These are phyloP conservation scores for Ceratocystis destructans DNA, from an alignment of 2,329 filamentous ascomycete species.

Conservation along the genomic window DNA sequence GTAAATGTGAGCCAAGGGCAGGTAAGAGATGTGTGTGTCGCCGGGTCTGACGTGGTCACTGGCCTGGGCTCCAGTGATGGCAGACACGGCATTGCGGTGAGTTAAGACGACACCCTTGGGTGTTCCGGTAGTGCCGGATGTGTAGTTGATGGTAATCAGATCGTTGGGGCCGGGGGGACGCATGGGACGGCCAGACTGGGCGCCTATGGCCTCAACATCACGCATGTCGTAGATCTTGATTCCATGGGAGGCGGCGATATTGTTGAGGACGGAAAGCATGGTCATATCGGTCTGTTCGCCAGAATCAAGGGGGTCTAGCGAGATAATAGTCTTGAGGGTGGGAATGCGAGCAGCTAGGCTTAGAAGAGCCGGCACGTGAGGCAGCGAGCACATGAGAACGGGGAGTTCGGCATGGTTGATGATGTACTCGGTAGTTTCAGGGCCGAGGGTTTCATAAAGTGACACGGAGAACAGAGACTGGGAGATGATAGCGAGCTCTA, in stretches of 20 bases:
- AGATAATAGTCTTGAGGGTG: constrained; percentile 74
- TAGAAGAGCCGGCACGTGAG: constrained; percentile 67
- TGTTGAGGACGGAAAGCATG: constrained; percentile 64
- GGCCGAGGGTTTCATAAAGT: constrained; percentile 88
- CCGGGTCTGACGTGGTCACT: constrained; percentile 35
- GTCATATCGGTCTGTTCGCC: constrained; percentile 65
- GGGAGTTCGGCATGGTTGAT: constrained; percentile 73
- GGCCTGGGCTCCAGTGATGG: constrained; percentile 46
- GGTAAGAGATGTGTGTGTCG: constrained; percentile 68
- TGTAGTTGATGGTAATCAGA: constrained; percentile 81
- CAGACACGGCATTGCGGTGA: constrained; percentile 67
- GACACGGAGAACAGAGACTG: constrained; percentile 84
- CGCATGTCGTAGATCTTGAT: constrained; percentile 65
- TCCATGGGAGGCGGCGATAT: constrained; percentile 59
- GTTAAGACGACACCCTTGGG: constrained; percentile 76
- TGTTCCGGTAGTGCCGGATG: constrained; percentile 68
- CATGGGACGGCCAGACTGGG: constrained; percentile 52
- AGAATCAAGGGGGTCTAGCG: constrained; percentile 65
- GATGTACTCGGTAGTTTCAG: constrained; percentile 86
- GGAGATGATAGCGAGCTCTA: constrained; percentile 74
- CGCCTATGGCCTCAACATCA: constrained; percentile 71
- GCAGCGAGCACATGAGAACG: constrained; percentile 64
- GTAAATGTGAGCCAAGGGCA: constrained; percentile 90
- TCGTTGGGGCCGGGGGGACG: constrained; percentile 62
- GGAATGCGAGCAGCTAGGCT: constrained; percentile 68